Percentiles rank a stretch among this genome's conserved stretches.
phyloP scores from a whole-genome alignment of 192 early-diverging fungal species.

The Coemansia sp. region DNA sequence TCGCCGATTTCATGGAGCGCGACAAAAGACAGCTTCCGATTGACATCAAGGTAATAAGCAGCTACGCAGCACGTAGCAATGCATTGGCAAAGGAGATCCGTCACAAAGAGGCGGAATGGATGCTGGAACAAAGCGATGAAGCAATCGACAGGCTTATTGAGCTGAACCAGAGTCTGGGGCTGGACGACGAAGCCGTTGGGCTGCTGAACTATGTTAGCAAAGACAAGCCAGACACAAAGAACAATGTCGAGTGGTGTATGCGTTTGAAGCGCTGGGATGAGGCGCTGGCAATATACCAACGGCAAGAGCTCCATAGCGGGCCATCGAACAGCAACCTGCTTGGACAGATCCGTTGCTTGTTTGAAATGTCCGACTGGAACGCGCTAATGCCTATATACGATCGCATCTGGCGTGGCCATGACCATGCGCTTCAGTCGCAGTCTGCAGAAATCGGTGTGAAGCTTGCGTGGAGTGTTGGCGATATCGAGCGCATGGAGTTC shows the following conservation, averaged over 20 bases:
- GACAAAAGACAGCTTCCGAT: conserved; percentile 94
- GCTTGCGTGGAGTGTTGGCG: conserved; percentile 86
- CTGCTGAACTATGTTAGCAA: conserved; percentile 85
- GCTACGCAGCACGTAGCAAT: conserved; percentile 88
- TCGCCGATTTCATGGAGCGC: conserved; percentile 98
- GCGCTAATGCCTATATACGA: conserved; percentile 70
- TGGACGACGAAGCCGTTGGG: conserved; percentile 92
- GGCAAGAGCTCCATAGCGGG: conserved; percentile 54
- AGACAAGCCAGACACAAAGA: conserved; percentile 67
- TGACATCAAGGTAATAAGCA: conserved; percentile 79
- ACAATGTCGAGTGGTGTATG: conserved; percentile 89
- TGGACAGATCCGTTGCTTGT: conserved; percentile 86
- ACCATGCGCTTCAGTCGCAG: conserved; percentile 62
- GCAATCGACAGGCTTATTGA: conserved; percentile 87
- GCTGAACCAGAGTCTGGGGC: conserved; percentile 89
- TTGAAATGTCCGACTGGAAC: conserved; percentile 92
- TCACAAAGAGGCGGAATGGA: conserved; percentile 92
- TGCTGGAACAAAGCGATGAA: conserved; percentile 69
- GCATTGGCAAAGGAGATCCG: conserved; percentile 95
- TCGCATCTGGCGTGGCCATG: conserved; percentile 65
- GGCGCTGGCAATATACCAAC: conserved; percentile 80
- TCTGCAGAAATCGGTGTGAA: conserved; percentile 86
- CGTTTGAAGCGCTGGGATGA: conserved; percentile 92
- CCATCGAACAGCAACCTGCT: conserved; percentile 58
- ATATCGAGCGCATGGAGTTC: conserved; percentile 88